Base-by-base conservation (phyloP, 108 stramenopile genomes). In the Epipyxis sp. region DNA sequence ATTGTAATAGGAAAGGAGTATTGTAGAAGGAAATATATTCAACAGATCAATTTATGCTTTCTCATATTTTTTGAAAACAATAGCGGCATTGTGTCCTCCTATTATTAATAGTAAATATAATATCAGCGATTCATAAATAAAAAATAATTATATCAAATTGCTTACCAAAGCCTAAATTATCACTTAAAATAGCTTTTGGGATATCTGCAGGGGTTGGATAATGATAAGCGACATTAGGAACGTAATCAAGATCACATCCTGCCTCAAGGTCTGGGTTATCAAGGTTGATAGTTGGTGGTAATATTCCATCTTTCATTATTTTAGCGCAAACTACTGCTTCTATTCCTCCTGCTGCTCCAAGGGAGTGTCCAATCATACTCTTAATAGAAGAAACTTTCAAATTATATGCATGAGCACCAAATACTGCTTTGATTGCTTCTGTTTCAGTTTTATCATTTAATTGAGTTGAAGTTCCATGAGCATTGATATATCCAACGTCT, bases 401-500 rank as follows among this genome's bases (percentile, higher is more conserved):
- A 71, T 90, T 84, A 77, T 91, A 90, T 37, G 91, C 93, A 82
- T 93, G 92, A 10, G 92, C 91, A 29, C 92, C 92, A 83, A 95
- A 93, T 32, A 93, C 93, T 1, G 87, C 85, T 76, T 95, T 93
- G 78, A 95, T 91, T 1, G 94, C 94, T 91, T 91, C 94, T 10
- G 97, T 98, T 85, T 98, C 97, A 69, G 95, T 95, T 84, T 95
- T 95, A 81, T 98, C 97, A 79, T 96, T 96, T 92, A 95, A 94
- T 13, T 91, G 87, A 20, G 97, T 98, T 29, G 93, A 94, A 37
- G 97, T 98, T 46, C 95, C 96, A 74, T 97, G 96, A 42, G 96
- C 96, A 79, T 97, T 97, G 59, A 97, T 82, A 82, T 97, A 97
- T 50, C 84, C 90, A 37, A 97, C 89, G 6, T 94, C 84, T 1